Conservation (phyloP, 768 basidiomycete genomes). For the Suillus luteus region DNA sequence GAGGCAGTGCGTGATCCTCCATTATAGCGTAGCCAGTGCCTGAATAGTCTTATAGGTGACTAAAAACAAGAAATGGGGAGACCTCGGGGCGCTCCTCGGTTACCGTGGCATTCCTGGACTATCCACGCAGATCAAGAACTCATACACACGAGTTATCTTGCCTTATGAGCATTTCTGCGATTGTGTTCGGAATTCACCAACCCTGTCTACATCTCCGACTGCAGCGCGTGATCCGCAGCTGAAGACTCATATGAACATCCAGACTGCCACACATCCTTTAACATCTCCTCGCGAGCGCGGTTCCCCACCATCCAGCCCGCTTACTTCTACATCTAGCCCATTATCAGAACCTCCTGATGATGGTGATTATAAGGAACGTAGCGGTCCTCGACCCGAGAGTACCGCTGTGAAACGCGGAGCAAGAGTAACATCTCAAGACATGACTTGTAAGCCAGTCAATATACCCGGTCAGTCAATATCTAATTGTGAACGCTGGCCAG, state of each 20-base stretch:
- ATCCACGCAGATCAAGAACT: slow-evolving; percentile 85
- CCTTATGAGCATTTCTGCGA: slow-evolving; percentile 95
- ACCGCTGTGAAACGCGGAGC: slow-evolving; percentile 53
- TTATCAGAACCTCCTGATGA: slow-evolving; percentile 84
- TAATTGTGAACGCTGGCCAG: slow-evolving; percentile 24
- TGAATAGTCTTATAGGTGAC: slow-evolving; percentile 61
- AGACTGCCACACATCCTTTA: slow-evolving; percentile 41
- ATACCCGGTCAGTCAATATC: background rate
- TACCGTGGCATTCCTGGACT: slow-evolving; percentile 82
- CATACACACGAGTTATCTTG: slow-evolving; percentile 87
- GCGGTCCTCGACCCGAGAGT: slow-evolving; percentile 42
- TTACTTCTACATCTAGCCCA: slow-evolving; percentile 76
- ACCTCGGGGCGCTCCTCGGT: slow-evolving; percentile 79
- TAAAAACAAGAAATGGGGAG: slow-evolving; percentile 83
- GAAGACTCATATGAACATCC: slow-evolving; percentile 56
- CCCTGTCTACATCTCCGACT: slow-evolving; percentile 38
- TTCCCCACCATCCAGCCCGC: slow-evolving; percentile 71
- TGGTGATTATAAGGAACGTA: slow-evolving; percentile 58
- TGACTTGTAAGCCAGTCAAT: slow-evolving; percentile 35
- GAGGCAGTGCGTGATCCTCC: slow-evolving; percentile 62
- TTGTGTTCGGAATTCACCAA: slow-evolving; percentile 67
- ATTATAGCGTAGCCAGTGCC: slow-evolving; percentile 23
- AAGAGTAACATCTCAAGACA: slow-evolving; percentile 54
- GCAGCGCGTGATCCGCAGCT: slow-evolving; percentile 51
- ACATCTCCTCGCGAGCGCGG: slow-evolving; percentile 44